phyloP scores from a whole-genome alignment of 2,329 filamentous ascomycete genomes.

The Monosporascus sp. region DNA sequence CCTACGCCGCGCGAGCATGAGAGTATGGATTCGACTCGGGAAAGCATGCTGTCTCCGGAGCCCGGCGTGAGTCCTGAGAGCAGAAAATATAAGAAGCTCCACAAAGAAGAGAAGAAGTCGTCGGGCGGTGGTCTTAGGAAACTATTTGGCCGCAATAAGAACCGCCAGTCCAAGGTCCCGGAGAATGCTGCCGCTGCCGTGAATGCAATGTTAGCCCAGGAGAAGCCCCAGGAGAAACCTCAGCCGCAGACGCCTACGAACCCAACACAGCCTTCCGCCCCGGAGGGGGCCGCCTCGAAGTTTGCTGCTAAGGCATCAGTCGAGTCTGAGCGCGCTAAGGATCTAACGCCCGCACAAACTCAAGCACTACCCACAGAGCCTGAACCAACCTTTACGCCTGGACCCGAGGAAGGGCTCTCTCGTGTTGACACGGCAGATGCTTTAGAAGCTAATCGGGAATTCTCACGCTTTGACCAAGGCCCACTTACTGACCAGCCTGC shows the following conservation, averaged over 20 bases:
- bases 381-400: slow-evolving; percentile 38
- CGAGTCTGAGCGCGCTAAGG: slow-evolving; percentile 19
- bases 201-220: slow-evolving; percentile 43
- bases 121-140: slow-evolving; percentile 51
- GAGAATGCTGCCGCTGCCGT: slow-evolving; percentile 48
- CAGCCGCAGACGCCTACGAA: slow-evolving; percentile 21
- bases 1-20: slow-evolving; percentile 31
- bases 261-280: slow-evolving; percentile 18
- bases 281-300: slow-evolving; percentile 18
- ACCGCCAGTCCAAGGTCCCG: slow-evolving; percentile 50
- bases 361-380: slow-evolving; percentile 14
- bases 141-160: slow-evolving; percentile 59
- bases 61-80: slow-evolving; percentile 38
- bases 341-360: slow-evolving; percentile 22
- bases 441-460: slow-evolving; percentile 53
- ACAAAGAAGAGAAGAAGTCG: slow-evolving; percentile 41
- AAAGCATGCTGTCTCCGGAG: slow-evolving; percentile 34
- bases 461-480: slow-evolving; percentile 76
- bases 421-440: slow-evolving; percentile 55
- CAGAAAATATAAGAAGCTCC: slow-evolving; percentile 48
- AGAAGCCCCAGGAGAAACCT: slow-evolving; percentile 7
- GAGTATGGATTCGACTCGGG: slow-evolving; percentile 29
- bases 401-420: slow-evolving; percentile 45
- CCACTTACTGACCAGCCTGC: slow-evolving; percentile 82
- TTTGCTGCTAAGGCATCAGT: slow-evolving; percentile 11